These are phyloP conservation scores for Boletus smithii DNA, from an alignment of 1,284 basidiomycete genomes.

Conservation along the genomic window DNA sequence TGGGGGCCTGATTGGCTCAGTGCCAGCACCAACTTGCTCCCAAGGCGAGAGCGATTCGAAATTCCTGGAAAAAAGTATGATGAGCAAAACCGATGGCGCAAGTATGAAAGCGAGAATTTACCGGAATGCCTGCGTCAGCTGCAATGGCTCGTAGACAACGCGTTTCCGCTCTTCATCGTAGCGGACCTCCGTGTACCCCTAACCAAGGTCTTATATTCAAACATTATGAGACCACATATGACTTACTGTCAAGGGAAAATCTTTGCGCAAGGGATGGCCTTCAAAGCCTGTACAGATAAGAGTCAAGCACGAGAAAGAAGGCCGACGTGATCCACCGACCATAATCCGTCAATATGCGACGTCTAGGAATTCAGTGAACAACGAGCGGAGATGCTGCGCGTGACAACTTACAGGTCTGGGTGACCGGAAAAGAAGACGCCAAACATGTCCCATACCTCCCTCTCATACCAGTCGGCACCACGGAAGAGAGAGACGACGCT, in stretches of 20 bases:
- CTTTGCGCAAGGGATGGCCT: slow-evolving; percentile 96
- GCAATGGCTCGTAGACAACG: slow-evolving; percentile 96
- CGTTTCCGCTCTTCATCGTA: slow-evolving; percentile 99
- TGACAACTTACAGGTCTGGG: slow-evolving; percentile 80
- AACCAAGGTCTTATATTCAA: slow-evolving; percentile 5
- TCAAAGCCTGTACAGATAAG: slow-evolving; percentile 74
- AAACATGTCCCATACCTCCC: slow-evolving; percentile 97
- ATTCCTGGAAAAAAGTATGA: slow-evolving; percentile 54
- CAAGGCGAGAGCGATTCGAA: slow-evolving; percentile 94
- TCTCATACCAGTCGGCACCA: slow-evolving; percentile 98
- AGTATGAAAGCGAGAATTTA: slow-evolving; percentile 33
- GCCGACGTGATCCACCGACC: slow-evolving; percentile 45
- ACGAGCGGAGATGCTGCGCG: slow-evolving; percentile 1
- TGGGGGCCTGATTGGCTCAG: slow-evolving; percentile 65
- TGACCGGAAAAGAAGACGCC: slow-evolving; percentile 97
- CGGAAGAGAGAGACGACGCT: slow-evolving; percentile 78
- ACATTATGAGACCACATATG: not conserved
- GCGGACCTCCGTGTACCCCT: slow-evolving; percentile 96
- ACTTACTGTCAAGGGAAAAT: slow-evolving; percentile 91
- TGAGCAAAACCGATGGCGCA: not conserved
- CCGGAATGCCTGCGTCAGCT: slow-evolving; percentile 98
- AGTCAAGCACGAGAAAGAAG: slow-evolving; percentile 9
- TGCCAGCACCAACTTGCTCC: slow-evolving; percentile 94
- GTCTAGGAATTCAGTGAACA: slow-evolving; percentile 44
- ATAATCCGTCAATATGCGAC: slow-evolving; percentile 97